These are phyloP conservation scores for Cenchrus americanus DNA, from an alignment of 176 grass and related monocot genomes.

Conservation along the genomic window DNA sequence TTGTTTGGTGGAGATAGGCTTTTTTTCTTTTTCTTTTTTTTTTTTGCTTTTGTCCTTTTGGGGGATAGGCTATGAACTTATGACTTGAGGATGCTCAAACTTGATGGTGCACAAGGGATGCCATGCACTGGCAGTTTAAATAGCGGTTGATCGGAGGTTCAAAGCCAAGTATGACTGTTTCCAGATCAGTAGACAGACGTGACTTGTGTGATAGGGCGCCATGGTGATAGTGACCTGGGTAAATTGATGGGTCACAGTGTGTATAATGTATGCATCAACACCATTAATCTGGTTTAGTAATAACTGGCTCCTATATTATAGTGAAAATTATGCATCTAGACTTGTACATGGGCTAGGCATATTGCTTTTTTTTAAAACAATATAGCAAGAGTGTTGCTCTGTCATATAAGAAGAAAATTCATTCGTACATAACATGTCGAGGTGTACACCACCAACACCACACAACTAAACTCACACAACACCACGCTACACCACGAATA, in stretches of 20 bases:
- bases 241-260: not conserved
- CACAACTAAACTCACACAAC: too few species aligned
- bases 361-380: too few species aligned
- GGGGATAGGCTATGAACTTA: not conserved
- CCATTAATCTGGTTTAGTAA: conserved; percentile 20
- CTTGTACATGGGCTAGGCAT: too few species aligned
- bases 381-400: too few species aligned
- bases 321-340: not conserved
- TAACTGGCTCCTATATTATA: conserved; percentile 16
- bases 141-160: not conserved
- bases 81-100: not conserved
- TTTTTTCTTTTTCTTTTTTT: too few species aligned
- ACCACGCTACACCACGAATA: too few species aligned
- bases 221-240: not conserved
- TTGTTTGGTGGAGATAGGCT: not conserved
- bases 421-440: too few species aligned
- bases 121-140: not conserved
- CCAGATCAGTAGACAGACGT: not conserved
- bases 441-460: too few species aligned
- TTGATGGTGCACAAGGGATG: conserved; percentile 3
- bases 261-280: not conserved
- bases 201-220: not conserved
- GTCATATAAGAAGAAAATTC: too few species aligned
- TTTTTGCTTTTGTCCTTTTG: too few species aligned
- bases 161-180: not conserved